Evolutionary conservation across 2,329 filamentous ascomycete genomes (phyloP), one percentile per base, ranked within the genome.

Genomic region (Penicillium sp.): DNA sequence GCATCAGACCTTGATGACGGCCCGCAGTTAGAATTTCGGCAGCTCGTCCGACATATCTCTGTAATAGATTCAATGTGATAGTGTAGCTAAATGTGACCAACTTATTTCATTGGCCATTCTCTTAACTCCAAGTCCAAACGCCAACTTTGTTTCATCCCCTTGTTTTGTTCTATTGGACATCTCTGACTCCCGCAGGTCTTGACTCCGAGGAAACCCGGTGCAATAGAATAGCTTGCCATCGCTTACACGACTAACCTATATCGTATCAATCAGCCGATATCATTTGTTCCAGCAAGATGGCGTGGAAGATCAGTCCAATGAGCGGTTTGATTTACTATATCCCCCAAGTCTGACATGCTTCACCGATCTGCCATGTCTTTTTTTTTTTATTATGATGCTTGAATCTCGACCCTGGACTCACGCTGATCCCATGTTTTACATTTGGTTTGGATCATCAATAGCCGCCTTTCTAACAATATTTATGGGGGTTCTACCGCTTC

Each of bases 271-370:
- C 57, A 56, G 56, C 56, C 46, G 50, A 58, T 47, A 25, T 17
- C 8, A 49, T 52, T 14, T 36, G 46, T 44, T 38, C 28, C 47
- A 26, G 36, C 47, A 42, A 37, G 41, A 57, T 33, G 33, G 38
- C 49, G 49, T 45, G 53, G 57, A 51, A 43, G 10, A 33, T 52
- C 53, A 12, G 22, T 31, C 60, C 37, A 62, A 62, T 62, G 14
- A 46, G 25, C 53, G 26, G 43, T 47, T 48, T 41, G 43, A 11
- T 35, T 52, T 56, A 41, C 41, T 43, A 56, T 55, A 37, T 38
- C 40, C 50, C 41, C 53, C 31, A 47, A 56, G 42, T 58, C 58
- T 61, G 50, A 61, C 58, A 48, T 54, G 51, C 51, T 46, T 56
- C 50, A 30, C 19, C 44, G 49, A 48, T 55, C 37, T 53, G 36